Percentiles rank a stretch among this genome's conserved stretches.
Evolutionary conservation across 495 filamentous ascomycete species (phyloP).

Genomic region (Talaromyces adpressus): DNA sequence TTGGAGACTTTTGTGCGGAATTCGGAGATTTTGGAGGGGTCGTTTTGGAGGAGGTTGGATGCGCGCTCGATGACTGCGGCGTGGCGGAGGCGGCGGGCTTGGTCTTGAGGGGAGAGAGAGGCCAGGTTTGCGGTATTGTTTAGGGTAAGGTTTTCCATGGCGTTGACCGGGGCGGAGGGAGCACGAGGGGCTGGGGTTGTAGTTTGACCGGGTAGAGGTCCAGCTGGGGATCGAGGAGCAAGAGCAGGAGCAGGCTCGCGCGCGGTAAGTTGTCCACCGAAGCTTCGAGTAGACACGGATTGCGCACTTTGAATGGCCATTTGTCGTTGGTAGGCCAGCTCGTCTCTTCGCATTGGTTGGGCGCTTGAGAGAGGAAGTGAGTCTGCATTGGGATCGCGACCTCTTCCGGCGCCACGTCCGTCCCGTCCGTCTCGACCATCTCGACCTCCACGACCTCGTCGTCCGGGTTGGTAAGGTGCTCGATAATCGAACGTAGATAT

Average conservation of each 20-base stretch:
- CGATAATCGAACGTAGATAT: constrained; percentile 79
- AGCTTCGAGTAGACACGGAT: constrained; percentile 66
- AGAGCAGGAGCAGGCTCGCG: constrained; percentile 31
- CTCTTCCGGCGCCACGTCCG: constrained; percentile 53
- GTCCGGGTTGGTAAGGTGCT: constrained; percentile 58
- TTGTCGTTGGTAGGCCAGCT: constrained; percentile 87
- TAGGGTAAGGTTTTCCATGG: constrained; percentile 32
- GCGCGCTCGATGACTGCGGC: constrained; percentile 80
- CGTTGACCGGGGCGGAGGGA: constrained; percentile 32
- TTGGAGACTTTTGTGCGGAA: constrained; percentile 75
- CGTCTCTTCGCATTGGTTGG: constrained; percentile 75
- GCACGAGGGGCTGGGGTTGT: constrained; percentile 30
- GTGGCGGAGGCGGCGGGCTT: constrained; percentile 65
- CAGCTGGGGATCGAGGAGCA: constrained; percentile 30
- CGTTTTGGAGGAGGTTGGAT: constrained; percentile 66
- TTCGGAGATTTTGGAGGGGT: constrained; percentile 59
- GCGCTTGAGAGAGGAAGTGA: constrained; percentile 69
- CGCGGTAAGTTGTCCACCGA: constrained; percentile 71
- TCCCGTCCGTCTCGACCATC: constrained; percentile 9
- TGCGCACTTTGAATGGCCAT: constrained; percentile 86
- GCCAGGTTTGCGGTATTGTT: constrained; percentile 16
- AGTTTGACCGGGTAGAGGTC: background rate
- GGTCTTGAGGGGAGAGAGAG: constrained; percentile 61
- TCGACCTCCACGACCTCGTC: constrained; percentile 45
- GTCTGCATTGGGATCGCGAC: constrained; percentile 72